phyloP scores from a whole-genome alignment of 2,329 filamentous ascomycete genomes.

The Phaeophleospora eucalypticola region DNA sequence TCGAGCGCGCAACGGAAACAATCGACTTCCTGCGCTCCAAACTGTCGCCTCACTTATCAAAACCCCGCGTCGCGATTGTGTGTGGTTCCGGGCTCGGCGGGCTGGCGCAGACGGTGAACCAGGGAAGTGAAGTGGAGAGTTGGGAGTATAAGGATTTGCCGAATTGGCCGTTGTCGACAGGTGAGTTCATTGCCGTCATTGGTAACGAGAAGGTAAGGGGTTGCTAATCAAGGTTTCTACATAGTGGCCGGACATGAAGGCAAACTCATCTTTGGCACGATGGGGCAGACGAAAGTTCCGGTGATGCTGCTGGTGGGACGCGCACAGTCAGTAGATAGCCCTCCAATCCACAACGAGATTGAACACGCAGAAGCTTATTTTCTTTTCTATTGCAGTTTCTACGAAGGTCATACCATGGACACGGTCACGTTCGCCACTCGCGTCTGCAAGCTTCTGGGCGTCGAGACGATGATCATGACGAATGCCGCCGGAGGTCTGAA shows the following conservation, averaged over 20 bases:
- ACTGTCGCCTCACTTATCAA: constrained; percentile 48
- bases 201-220: not conserved
- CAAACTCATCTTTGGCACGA: constrained; percentile 60
- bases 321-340: constrained; percentile 52
- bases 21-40: constrained; percentile 46
- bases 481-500: constrained; percentile 65
- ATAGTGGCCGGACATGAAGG: constrained; percentile 57
- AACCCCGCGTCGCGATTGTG: constrained; percentile 58
- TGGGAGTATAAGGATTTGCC: constrained; percentile 58
- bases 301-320: constrained; percentile 62
- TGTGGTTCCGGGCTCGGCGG: constrained; percentile 63
- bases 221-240: not conserved
- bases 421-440: constrained; percentile 61
- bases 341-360: constrained; percentile 11
- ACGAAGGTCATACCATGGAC: constrained; percentile 63
- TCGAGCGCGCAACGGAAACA: constrained; percentile 44
- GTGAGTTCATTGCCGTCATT: constrained; percentile 38
- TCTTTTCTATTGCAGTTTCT: constrained; percentile 49
- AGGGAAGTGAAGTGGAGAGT: constrained; percentile 42
- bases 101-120: constrained; percentile 54
- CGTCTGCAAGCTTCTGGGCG: constrained; percentile 59
- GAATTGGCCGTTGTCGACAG: constrained; percentile 58
- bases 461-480: constrained; percentile 60
- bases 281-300: constrained; percentile 50
- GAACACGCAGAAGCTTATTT: constrained; percentile 11